phyloP scores from a whole-genome alignment of 176 grass and related monocot genomes.

The Coix lacrymajobi region DNA sequence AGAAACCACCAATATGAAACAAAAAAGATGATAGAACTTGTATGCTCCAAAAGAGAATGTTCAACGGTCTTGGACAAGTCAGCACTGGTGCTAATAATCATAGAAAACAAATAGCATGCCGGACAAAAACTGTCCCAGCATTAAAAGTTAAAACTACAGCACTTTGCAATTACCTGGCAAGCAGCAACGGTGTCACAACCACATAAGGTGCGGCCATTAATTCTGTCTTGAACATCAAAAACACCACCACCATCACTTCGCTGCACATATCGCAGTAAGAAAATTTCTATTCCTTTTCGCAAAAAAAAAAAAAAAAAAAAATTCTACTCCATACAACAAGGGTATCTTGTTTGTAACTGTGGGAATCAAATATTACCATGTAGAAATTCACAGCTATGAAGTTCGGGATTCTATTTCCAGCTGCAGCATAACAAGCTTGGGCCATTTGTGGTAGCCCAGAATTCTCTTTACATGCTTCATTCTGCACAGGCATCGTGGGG shows the following conservation, averaged over 20 bases:
- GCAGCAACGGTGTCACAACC: constrained; percentile 67
- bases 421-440: constrained; percentile 75
- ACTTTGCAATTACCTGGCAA: constrained; percentile 57
- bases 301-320: too few species aligned
- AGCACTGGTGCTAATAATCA: background rate
- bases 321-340: background rate
- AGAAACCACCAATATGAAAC: background rate
- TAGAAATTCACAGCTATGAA: constrained; percentile 94
- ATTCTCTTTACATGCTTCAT: constrained; percentile 95
- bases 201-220: constrained; percentile 79
- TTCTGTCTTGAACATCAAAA: constrained; percentile 91
- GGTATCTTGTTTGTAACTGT: background rate
- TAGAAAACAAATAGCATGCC: background rate
- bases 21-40: background rate
- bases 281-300: constrained; percentile 3
- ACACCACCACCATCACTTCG: constrained; percentile 78
- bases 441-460: constrained; percentile 86
- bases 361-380: constrained; percentile 56
- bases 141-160: background rate
- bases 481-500: constrained; percentile 73
- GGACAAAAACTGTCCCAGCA: background rate
- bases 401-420: constrained; percentile 89
- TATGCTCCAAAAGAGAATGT: background rate
- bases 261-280: constrained; percentile 47
- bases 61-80: background rate